Evolutionary conservation across 345 rosid species (phyloP), one percentile per base, ranked within the genome.

Genomic region (Populus davidiana): DNA sequence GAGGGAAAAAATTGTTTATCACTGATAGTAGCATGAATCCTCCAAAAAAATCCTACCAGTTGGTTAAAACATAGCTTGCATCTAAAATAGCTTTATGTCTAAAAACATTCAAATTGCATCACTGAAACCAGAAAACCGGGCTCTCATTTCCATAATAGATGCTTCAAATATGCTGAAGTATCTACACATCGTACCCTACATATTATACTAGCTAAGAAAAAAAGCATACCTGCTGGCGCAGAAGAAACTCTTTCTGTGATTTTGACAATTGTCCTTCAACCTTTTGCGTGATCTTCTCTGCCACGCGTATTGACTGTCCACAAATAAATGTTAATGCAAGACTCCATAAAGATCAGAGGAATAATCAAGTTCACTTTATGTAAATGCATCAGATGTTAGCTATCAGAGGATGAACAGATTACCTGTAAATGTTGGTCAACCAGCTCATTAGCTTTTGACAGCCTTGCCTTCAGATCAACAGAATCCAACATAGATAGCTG

Each of bases 351-450:
- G 70, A 73, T 73, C 52, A 72, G n/a, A 78, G 33, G 65, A 67
- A 67, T 68, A 27, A 73, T n/a, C 73, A 80, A 76, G 50, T 54
- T 36, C 70, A 75, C 35, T 67, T 27, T 6, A 78, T 54, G 54
- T 50, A 61, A 81, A 52, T 33, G 63, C 31, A 66, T 21, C 68
- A 43, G 9, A 44, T 29, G 47, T 63, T 44, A 77, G 69, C 47
- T 75, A 79, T 25, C 73, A 79, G 33, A 50, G 67, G 62, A 79
- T 61, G 67, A 78, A 75, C 70, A 66, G 41, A 81, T 79, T 81
- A 92, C 99, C 99, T 96, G 98, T 82, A 96, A 86, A 87, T 96
- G 99, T 80, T 98, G 88, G 83, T 96, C 99, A 82, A 96, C 99
- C 72, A 96, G 90, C 89, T 93, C 98, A 7, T 91, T 96, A 69